Base-by-base conservation (phyloP, 1,284 basidiomycete genomes). In the Amylostereum areolatum region DNA sequence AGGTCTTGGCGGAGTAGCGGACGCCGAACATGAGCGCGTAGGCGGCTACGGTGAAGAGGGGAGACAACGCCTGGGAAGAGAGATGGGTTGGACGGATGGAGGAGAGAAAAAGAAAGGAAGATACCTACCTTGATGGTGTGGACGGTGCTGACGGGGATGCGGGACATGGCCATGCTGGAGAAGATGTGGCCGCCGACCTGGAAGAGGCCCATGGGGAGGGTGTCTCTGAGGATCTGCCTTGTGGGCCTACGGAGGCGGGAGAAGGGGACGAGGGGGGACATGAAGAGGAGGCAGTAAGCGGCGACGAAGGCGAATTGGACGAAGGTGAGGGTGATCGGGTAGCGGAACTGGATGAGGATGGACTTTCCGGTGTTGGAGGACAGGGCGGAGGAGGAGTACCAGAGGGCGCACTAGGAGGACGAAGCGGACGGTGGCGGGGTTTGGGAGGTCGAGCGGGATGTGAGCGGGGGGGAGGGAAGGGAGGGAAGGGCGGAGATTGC, bases 101-200 rank as follows among this genome's bases (percentile, higher is more conserved):
- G 35, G 35, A 37, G 31, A 29, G 53, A 36, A 27, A 9, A 36
- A 47, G 24, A 54, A 27, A 36, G 29, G 27, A 48, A 11, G 32
- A 48, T 36, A 64, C 80, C 62, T 59, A 95, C 95, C 84, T 98
- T 98, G 70, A 98, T 97, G 32, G 96, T 99, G 65, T 99, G 97
- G 27, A 98, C 94, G 0, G 97, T 99, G 71, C 91, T 94, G 50
- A 99, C 96, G 4, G 91, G 93, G 52, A 98, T 97, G 49, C 93
- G 78, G 36, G 92, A 92, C 55, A 99, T 98, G 25, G 96, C 97
- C 70, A 99, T 86, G 57, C 92, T 95, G 29, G 92, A 92, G 62
- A 97, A 96, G 58, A 98, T 93, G 66, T 99, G 97, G 0, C 97
- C 97, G n/a, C 89, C 90, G 39, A 98, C 88, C 66, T 90, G 87